phyloP scores from a whole-genome alignment of 306 rosid genomes.

The Abrus precatorius region DNA sequence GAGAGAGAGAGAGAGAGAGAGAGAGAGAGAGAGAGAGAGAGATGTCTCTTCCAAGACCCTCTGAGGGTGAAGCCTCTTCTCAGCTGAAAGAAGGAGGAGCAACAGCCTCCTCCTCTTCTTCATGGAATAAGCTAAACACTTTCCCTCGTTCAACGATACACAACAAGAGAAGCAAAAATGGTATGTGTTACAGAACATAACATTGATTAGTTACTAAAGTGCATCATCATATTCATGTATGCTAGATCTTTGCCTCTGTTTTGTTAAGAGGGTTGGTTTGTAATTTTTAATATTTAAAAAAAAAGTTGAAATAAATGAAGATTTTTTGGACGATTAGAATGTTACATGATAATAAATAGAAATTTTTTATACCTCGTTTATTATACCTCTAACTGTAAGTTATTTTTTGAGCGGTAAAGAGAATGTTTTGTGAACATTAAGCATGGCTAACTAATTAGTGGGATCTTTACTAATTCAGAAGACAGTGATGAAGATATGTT shows the following conservation, averaged over 20 bases:
- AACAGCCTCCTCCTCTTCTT: slow-evolving; percentile 43
- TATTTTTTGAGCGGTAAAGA: not conserved
- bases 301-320: not conserved
- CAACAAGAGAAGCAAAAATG: slow-evolving; percentile 52
- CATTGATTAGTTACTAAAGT: not conserved
- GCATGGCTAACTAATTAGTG: not conserved
- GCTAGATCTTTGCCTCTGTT: not conserved
- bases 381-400: not conserved
- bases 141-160: slow-evolving; percentile 46
- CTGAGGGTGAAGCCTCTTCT: slow-evolving; percentile 6
- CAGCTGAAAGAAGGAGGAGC: slow-evolving; percentile 14
- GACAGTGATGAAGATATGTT: slow-evolving; percentile 77
- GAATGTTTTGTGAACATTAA: not conserved
- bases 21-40: not conserved
- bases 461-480: slow-evolving; percentile 29
- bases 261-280: not conserved
- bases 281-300: too few relatives aligned
- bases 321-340: not conserved
- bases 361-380: not conserved
- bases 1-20: not conserved
- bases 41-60: slow-evolving; percentile 48
- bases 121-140: slow-evolving; percentile 51
- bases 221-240: not conserved
- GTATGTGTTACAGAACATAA: slow-evolving; percentile 41
- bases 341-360: not conserved